A percentile compares a stretch with the other conserved stretches of the same genome.
These are phyloP conservation scores for Zymoseptoria crescenta DNA, from an alignment of 2,329 filamentous ascomycete species.

Conservation along the genomic window DNA sequence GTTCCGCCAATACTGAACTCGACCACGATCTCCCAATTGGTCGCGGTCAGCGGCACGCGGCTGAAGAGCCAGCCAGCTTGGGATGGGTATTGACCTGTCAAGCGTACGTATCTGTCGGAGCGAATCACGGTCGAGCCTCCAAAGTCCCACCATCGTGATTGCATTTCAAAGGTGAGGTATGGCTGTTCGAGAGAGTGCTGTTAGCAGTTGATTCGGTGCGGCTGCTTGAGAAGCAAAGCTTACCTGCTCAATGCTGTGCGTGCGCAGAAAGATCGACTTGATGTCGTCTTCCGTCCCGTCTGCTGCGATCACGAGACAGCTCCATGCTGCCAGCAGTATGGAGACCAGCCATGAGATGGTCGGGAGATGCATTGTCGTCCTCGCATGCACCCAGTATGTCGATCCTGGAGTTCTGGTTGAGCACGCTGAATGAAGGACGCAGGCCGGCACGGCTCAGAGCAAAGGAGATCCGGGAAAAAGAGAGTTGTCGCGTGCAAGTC, in stretches of 20 bases:
- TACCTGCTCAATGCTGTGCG: conserved; percentile 28
- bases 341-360: conserved; percentile 15
- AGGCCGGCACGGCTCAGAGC: background rate
- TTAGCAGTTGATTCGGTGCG: background rate
- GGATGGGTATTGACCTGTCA: conserved; percentile 83
- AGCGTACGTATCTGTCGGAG: conserved; percentile 74
- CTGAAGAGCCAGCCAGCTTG: conserved; percentile 92
- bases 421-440: background rate
- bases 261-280: conserved; percentile 30
- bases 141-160: conserved; percentile 98
- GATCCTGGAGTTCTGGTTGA: background rate
- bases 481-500: background rate
- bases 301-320: conserved; percentile 17
- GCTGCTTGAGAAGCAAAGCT: background rate
- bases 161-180: conserved; percentile 95
- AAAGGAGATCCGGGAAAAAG: background rate
- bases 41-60: conserved; percentile 86
- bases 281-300: conserved; percentile 24
- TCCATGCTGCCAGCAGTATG: conserved; percentile 29
- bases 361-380: conserved; percentile 10
- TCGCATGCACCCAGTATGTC: background rate
- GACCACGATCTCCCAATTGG: conserved; percentile 96
- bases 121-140: conserved; percentile 86
- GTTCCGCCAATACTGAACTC: conserved; percentile 91
- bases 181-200: conserved; percentile 49